A percentile compares a stretch with the other conserved stretches of the same genome.
Evolutionary conservation across 768 basidiomycete genomes (phyloP).

Genomic region (Phaeolepiota aurea): DNA sequence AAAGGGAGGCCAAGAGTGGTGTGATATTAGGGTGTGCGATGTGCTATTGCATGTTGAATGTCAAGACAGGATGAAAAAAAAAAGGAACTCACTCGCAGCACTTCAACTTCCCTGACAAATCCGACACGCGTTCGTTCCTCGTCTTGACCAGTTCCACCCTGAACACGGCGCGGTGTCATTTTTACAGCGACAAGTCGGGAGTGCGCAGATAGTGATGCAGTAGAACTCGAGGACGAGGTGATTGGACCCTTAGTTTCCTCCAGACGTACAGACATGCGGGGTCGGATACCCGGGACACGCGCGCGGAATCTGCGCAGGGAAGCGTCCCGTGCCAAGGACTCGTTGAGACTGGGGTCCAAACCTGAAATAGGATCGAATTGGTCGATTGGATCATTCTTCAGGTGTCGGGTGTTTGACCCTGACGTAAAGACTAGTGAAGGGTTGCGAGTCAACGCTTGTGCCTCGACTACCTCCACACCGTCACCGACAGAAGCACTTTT

Average conservation of each 20-base stretch:
- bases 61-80: constrained; percentile 4
- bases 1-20: constrained; percentile 60
- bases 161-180: constrained; percentile 29
- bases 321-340: constrained; percentile 4
- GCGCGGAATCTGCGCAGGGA: constrained; percentile 16
- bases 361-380: background rate
- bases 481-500: background rate
- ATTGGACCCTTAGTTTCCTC: constrained; percentile 23
- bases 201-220: background rate
- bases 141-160: constrained; percentile 31
- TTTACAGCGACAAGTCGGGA: constrained; percentile 36
- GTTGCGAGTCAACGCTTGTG: too few species aligned
- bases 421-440: too few species aligned
- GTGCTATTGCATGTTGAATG: constrained; percentile 33
- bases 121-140: constrained; percentile 70
- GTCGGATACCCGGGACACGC: constrained; percentile 19
- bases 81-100: constrained; percentile 52
- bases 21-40: constrained; percentile 80
- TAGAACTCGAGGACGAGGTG: constrained; percentile 8
- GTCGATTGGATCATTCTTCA: too few species aligned
- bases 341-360: background rate
- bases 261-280: constrained; percentile 12
- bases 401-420: too few species aligned
- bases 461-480: background rate
- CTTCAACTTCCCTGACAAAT: constrained; percentile 78